Base-by-base conservation (phyloP, 192 early-diverging fungal genomes). In the Phlyctochytrium planicorne region DNA sequence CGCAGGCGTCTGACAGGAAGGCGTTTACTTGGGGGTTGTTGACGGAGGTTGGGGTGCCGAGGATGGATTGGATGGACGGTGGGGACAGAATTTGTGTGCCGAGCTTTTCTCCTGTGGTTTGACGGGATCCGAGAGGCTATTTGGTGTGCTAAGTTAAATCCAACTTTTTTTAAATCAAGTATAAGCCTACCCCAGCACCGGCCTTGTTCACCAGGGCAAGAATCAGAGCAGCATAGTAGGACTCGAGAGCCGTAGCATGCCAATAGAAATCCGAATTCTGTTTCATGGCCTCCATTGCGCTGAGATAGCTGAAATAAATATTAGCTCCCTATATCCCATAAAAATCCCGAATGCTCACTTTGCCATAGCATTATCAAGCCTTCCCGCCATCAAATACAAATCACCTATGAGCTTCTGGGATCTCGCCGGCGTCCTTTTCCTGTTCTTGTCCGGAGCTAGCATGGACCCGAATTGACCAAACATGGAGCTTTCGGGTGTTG, bases 401-500 rank as follows among this genome's bases (percentile, higher is more conserved):
- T 93, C 91, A 3, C 81, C 89, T 6, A 90, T 71, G 20, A 93
- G 66, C 62, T 93, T 93, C 52, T 90, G 80, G n/a, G 83, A 83
- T 63, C 91, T 63, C 0, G 85, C 85, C 24, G 87, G 88, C 2
- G 91, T 87, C 23, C 91, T 71, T 67, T 84, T 86, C 55, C 84
- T 81, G 27, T 62, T 77, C 65, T 82, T 82, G 35, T 82, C 80
- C 2, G 69, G 50, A 12, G 72, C 60, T n/a, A 75, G 62, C 29
- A 75, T 47, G 31, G 50, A 65, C 29, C 73, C 73, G 24, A 74
- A 57, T 27, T 57, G 55, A 6, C 55, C 55, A 29, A 57, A 57
- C 55, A 57, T 25, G 6, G 25, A 68, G 60, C 66, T 68, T 74
- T 31, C 66, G 16, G 66, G 52, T 0, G 66, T 63, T 6, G 40